Evolutionary conservation across 148 eudicot genomes (phyloP).

Genomic region (Cornus controversa): DNA sequence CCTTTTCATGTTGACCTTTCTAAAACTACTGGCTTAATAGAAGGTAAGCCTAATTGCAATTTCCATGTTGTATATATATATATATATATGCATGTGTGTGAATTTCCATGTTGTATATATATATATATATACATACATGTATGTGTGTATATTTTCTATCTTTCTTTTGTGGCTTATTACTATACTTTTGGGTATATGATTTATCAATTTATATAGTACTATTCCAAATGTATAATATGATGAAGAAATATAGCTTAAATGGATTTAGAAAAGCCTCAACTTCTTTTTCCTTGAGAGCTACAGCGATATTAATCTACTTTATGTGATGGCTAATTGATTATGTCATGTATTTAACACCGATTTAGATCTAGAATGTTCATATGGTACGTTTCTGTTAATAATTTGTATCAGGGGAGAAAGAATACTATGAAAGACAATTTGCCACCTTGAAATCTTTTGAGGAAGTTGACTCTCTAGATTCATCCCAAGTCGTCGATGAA

Average conservation of each 20-base stretch:
- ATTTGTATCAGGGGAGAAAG: slow-evolving; percentile 52
- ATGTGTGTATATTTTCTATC: not conserved
- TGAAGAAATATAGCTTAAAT: too few species aligned
- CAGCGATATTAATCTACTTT: too few species aligned
- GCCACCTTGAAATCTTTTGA: slow-evolving; percentile 69
- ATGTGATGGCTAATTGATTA: not conserved
- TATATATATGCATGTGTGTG: too few species aligned
- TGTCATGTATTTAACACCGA: not conserved
- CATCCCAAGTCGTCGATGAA: slow-evolving; percentile 32
- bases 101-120: too few species aligned
- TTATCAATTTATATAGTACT: too few species aligned
- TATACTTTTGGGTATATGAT: too few species aligned
- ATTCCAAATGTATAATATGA: too few species aligned
- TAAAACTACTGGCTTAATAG: slow-evolving; percentile 47
- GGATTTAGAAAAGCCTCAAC: too few species aligned
- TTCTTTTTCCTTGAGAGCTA: too few species aligned
- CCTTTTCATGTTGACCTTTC: slow-evolving; percentile 63
- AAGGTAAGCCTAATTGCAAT: slow-evolving; percentile 39
- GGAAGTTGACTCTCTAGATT: slow-evolving; percentile 56
- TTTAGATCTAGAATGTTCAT: not conserved
- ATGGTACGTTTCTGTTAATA: not conserved
- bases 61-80: not conserved
- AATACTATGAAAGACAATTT: slow-evolving; percentile 64
- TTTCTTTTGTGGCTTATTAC: not conserved
- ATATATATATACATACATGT: not conserved